phyloP scores from a whole-genome alignment of 305 asterid genomes.

The Fraxinus baroniana region DNA sequence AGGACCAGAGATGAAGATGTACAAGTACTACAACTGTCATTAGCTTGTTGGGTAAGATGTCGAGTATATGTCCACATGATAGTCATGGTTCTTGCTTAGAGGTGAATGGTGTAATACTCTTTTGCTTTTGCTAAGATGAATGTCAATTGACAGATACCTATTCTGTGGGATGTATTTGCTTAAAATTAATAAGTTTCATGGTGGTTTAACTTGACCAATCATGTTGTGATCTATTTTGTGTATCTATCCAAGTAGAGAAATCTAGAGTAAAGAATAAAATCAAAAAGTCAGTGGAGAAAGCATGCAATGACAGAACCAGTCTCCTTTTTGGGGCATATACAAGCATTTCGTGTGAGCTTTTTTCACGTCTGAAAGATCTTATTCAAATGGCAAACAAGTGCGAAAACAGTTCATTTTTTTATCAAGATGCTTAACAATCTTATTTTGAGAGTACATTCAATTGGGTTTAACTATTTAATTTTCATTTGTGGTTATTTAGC shows the following conservation, averaged over 20 bases:
- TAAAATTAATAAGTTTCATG: neutral
- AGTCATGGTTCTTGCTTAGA: neutral
- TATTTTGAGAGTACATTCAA: neutral
- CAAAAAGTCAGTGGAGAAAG: neutral
- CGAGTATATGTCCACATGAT: neutral
- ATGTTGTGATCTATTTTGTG: constrained; percentile 8
- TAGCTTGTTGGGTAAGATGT: constrained; percentile 6
- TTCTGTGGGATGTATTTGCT: constrained; percentile 7
- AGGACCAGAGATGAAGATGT: neutral
- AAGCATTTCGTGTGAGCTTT: neutral
- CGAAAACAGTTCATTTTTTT: neutral
- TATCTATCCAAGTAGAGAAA: neutral
- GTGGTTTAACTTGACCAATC: constrained; percentile 7
- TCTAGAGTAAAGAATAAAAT: neutral
- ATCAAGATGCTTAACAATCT: neutral
- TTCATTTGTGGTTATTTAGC: neutral
- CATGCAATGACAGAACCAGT: neutral
- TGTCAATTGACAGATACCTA: neutral
- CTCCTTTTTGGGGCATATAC: neutral
- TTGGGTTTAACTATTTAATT: neutral
- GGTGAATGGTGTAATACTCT: neutral
- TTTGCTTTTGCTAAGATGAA: neutral
- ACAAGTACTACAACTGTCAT: neutral
- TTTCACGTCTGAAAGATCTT: neutral
- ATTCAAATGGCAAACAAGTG: neutral